Evolutionary conservation across 2,329 filamentous ascomycete genomes (phyloP).

Genomic region (Madurella fahalii): DNA sequence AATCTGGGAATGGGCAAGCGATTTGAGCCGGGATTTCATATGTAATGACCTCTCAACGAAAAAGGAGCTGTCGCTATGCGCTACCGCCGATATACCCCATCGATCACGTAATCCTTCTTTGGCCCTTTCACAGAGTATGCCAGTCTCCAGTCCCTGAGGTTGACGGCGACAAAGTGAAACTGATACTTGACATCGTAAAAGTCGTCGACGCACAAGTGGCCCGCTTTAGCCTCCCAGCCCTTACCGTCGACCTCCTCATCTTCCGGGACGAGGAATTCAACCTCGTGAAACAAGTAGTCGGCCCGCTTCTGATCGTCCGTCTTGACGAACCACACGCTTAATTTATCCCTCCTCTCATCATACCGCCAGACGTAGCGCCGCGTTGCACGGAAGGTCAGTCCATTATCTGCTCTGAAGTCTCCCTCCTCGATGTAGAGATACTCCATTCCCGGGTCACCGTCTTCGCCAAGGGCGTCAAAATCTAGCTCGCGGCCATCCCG

Average conservation of each 20-base stretch:
- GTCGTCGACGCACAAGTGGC: constrained; percentile 68
- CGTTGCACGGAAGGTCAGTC: constrained; percentile 55
- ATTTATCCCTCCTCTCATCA: constrained; percentile 51
- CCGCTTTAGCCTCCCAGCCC: constrained; percentile 61
- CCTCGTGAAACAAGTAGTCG: constrained; percentile 71
- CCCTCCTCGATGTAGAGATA: constrained; percentile 69
- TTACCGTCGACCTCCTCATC: constrained; percentile 29
- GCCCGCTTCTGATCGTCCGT: constrained; percentile 57
- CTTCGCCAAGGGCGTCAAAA: constrained; percentile 19
- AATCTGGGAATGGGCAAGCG: too few species aligned
- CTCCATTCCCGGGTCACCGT: constrained; percentile 44
- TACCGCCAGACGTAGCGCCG: constrained; percentile 72
- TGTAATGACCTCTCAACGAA: too few species aligned
- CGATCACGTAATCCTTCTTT: constrained; percentile 67
- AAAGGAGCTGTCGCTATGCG: neutral
- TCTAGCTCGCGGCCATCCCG: constrained; percentile 43
- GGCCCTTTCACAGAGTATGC: constrained; percentile 66
- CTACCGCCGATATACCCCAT: constrained; percentile 47
- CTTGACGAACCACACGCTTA: constrained; percentile 72
- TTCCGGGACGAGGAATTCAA: constrained; percentile 54
- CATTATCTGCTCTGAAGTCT: constrained; percentile 55
- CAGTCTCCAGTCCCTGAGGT: constrained; percentile 55
- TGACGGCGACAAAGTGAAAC: constrained; percentile 58
- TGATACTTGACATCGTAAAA: constrained; percentile 67
- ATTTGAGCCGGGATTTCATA: too few species aligned